Conservation (phyloP, 345 rosid species). For the Cardamine occulta region DNA sequence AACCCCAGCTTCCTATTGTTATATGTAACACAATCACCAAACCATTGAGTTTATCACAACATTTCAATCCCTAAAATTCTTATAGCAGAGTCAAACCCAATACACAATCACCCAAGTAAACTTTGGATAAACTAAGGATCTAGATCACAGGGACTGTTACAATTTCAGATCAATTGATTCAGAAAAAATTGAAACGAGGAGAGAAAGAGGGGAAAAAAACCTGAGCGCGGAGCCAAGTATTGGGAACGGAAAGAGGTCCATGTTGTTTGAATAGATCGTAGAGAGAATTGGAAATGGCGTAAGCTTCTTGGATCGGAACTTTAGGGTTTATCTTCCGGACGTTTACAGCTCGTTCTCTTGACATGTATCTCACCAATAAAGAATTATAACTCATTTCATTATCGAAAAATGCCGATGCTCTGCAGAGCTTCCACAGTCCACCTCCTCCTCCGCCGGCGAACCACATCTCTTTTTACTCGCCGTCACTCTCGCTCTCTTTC, state of each 20-base stretch:
- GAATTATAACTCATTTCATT: conserved; percentile 22
- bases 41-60: neutral
- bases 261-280: conserved; percentile 63
- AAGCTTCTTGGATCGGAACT: conserved; percentile 85
- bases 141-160: neutral
- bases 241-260: conserved; percentile 80
- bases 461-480: conserved; percentile 43
- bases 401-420: neutral
- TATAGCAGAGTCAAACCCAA: neutral
- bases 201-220: conserved; percentile 45
- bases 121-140: neutral
- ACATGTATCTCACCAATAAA: conserved; percentile 63
- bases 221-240: conserved; percentile 81
- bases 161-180: conserved; percentile 15
- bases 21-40: conserved; percentile 7
- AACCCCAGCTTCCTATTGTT: conserved; percentile 69
- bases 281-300: conserved; percentile 66
- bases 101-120: neutral
- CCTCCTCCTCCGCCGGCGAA: conserved; percentile 45
- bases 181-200: neutral
- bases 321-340: conserved; percentile 93
- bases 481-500: conserved; percentile 16
- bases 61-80: neutral
- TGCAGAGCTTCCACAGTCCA: conserved; percentile 35
- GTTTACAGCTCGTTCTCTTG: conserved; percentile 71